phyloP scores from a whole-genome alignment of 345 rosid genomes.

The Laguncularia racemosa region DNA sequence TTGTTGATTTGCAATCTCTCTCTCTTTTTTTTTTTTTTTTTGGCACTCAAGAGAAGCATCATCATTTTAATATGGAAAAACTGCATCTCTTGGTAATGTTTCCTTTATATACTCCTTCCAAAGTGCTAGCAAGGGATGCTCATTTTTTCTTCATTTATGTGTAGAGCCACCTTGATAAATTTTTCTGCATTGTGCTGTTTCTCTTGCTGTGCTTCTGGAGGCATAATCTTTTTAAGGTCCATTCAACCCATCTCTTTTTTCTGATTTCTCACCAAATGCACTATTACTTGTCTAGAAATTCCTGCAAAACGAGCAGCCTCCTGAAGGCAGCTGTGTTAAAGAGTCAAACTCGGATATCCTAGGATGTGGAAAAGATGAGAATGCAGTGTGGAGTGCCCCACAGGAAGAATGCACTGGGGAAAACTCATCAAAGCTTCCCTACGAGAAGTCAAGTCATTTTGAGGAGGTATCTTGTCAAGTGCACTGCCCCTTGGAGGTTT shows the following conservation, averaged over 20 bases:
- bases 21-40: too few relatives aligned
- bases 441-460: slow-evolving; percentile 15
- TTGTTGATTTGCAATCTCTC: too few relatives aligned
- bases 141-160: too few relatives aligned
- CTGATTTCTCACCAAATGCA: neutral
- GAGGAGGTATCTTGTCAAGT: slow-evolving; percentile 5
- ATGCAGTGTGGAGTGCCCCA: slow-evolving; percentile 5
- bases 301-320: slow-evolving; percentile 6
- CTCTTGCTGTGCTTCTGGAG: too few relatives aligned
- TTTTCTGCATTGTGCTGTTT: too few relatives aligned
- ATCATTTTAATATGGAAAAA: too few relatives aligned
- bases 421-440: slow-evolving; percentile 20
- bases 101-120: neutral
- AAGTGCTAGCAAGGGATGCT: neutral
- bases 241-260: too few relatives aligned
- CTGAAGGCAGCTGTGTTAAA: slow-evolving; percentile 4
- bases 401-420: neutral
- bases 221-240: too few relatives aligned
- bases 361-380: slow-evolving; percentile 18
- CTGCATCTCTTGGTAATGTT: neutral
- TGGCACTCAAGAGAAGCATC: too few relatives aligned
- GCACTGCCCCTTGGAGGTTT: neutral
- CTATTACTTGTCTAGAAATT: slow-evolving; percentile 4
- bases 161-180: too few relatives aligned
- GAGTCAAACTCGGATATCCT: slow-evolving; percentile 9